phyloP scores from a whole-genome alignment of 805 yeast species.

The Candida boidinii region DNA sequence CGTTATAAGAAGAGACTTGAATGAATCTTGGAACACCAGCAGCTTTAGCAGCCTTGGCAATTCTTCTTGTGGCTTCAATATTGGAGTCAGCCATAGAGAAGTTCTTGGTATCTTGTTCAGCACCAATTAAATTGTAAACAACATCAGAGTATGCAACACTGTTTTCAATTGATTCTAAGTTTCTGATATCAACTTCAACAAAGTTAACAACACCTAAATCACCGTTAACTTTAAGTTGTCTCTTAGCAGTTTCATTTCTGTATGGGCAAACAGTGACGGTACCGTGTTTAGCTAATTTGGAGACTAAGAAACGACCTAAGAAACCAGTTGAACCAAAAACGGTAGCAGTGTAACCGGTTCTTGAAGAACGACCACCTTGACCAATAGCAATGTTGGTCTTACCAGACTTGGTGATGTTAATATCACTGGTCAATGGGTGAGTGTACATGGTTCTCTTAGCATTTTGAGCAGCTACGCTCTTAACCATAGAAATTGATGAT shows the following conservation, averaged over 20 bases:
- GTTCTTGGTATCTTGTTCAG: constrained; percentile 68
- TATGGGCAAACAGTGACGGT: constrained; percentile 70
- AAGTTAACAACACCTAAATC: constrained; percentile 83
- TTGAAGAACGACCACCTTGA: constrained; percentile 73
- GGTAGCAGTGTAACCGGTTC: constrained; percentile 84
- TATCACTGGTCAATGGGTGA: constrained; percentile 42
- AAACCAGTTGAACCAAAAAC: constrained; percentile 81
- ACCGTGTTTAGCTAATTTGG: constrained; percentile 77
- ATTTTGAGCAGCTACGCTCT: too few species aligned
- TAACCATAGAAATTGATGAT: too few species aligned
- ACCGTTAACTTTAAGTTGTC: constrained; percentile 75
- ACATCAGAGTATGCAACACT: constrained; percentile 75
- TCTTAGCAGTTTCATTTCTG: constrained; percentile 69
- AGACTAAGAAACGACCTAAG: constrained; percentile 62
- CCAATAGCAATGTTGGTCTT: constrained; percentile 68
- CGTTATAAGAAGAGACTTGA: constrained; percentile 76
- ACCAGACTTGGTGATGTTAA: constrained; percentile 66
- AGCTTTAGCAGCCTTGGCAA: constrained; percentile 63
- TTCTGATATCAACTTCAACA: constrained; percentile 76
- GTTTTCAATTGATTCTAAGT: constrained; percentile 65
- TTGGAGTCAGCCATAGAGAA: constrained; percentile 78
- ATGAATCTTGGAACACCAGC: constrained; percentile 65
- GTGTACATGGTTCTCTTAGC: constrained; percentile 16
- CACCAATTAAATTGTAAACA: constrained; percentile 73
- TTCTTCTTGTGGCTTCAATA: constrained; percentile 69